A percentile compares a stretch with the other conserved stretches of the same genome.
Conservation (phyloP, 345 rosid species). For the Citrus sp. region DNA sequence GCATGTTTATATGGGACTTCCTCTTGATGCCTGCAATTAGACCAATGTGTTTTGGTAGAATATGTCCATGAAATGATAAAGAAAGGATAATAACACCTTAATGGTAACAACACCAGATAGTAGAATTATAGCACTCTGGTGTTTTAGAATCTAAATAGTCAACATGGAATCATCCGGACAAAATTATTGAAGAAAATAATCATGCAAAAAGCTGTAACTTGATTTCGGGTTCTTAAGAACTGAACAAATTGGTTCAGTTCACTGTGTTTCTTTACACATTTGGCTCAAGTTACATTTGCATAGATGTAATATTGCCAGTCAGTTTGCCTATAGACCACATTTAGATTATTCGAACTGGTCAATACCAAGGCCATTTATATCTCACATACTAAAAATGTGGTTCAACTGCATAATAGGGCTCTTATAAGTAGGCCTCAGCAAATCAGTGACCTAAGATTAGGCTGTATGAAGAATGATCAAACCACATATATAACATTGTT, state of each 20-base stretch:
- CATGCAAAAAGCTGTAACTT: not conserved
- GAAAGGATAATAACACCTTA: not conserved
- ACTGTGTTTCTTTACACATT: not conserved
- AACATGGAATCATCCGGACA: not conserved
- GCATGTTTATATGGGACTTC: slow-evolving; percentile 19
- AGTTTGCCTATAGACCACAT: not conserved
- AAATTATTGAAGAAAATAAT: not conserved
- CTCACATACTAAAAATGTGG: not conserved
- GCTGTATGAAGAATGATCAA: not conserved
- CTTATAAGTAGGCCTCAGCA: not conserved
- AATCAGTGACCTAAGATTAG: not conserved
- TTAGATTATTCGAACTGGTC: not conserved
- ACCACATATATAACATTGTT: not conserved
- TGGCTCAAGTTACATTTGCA: not conserved
- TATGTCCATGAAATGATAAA: not conserved
- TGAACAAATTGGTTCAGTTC: not conserved
- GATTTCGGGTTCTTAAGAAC: not conserved
- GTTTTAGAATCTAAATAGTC: not conserved
- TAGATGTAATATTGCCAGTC: not conserved
- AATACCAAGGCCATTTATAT: not conserved
- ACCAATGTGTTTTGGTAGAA: not conserved
- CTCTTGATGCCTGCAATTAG: slow-evolving; percentile 20
- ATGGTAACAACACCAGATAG: not conserved
- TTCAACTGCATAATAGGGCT: not conserved
- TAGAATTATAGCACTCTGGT: not conserved